phyloP scores from a whole-genome alignment of 352 stramenopile species.

The Pythium aristosporum region DNA sequence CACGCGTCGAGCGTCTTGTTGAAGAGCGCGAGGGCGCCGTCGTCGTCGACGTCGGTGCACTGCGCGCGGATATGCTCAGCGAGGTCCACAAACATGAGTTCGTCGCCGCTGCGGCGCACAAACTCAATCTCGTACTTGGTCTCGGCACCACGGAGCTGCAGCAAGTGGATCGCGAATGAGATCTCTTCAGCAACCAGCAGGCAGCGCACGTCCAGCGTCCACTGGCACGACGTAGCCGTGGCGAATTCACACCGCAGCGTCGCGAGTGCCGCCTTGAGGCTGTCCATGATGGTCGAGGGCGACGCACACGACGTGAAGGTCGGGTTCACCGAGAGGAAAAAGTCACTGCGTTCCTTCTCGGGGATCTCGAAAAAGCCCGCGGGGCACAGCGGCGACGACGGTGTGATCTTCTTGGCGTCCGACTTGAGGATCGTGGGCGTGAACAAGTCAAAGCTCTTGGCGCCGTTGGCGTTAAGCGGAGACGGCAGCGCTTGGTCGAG shows the following conservation, averaged over 20 bases:
- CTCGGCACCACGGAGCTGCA: constrained; percentile 29
- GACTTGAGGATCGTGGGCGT: constrained; percentile 19
- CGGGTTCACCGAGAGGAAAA: constrained; percentile 48
- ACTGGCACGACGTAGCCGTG: constrained; percentile 32
- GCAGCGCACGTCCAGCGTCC: constrained; percentile 49
- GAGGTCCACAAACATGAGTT: constrained; percentile 56
- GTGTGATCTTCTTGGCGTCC: constrained; percentile 3
- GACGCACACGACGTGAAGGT: constrained; percentile 42
- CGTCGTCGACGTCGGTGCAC: constrained; percentile 57
- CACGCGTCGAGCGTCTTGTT: constrained; percentile 47
- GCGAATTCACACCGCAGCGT: constrained; percentile 45
- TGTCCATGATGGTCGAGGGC: constrained; percentile 52
- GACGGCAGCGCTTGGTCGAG: constrained; percentile 22
- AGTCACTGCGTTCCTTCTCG: constrained; percentile 46
- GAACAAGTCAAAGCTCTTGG: constrained; percentile 26
- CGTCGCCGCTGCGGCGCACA: constrained; percentile 41
- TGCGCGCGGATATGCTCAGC: constrained; percentile 48
- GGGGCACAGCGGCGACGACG: constrained; percentile 46
- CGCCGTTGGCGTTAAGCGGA: constrained; percentile 7
- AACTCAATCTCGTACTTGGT: constrained; percentile 64
- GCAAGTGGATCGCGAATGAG: constrained; percentile 52
- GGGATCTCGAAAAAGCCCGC: constrained; percentile 53
- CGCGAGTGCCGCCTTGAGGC: constrained; percentile 34
- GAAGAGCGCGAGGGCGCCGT: constrained; percentile 53
- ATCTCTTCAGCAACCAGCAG: constrained; percentile 71